Evolutionary conservation across 768 basidiomycete genomes (phyloP).

Genomic region (Crepidotus variabilis): DNA sequence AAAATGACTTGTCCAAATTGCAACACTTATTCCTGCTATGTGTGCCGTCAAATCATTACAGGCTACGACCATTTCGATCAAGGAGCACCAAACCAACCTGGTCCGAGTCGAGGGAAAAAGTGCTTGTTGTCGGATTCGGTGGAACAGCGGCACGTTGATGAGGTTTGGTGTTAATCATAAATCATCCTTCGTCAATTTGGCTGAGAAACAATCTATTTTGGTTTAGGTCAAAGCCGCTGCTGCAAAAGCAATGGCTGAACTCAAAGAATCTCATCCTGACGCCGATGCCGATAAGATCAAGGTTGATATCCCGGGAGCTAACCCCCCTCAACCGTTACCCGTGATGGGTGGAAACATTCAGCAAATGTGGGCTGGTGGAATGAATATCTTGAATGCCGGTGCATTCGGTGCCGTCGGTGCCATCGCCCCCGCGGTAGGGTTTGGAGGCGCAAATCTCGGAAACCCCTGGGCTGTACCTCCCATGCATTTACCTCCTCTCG

Average conservation of each 20-base stretch:
- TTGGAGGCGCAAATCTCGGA: too few relatives aligned
- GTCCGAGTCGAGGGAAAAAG: conserved; percentile 32
- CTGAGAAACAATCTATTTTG: background rate
- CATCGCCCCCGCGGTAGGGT: too few relatives aligned
- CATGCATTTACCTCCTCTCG: too few relatives aligned
- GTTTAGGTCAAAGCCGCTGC: conserved; percentile 65
- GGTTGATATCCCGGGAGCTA: conserved; percentile 54
- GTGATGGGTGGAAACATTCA: too few relatives aligned
- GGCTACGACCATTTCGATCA: conserved; percentile 78
- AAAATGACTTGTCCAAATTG: conserved; percentile 86
- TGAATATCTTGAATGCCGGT: too few relatives aligned
- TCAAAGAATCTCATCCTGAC: conserved; percentile 59
- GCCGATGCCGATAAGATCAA: conserved; percentile 55
- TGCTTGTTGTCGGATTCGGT: conserved; percentile 69
- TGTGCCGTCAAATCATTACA: conserved; percentile 68
- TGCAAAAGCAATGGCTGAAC: conserved; percentile 58
- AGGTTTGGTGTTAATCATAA: conserved; percentile 36
- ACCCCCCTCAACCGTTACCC: too few relatives aligned
- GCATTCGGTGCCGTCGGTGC: too few relatives aligned
- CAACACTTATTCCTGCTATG: conserved; percentile 72
- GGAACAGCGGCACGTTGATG: conserved; percentile 61
- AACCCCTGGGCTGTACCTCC: too few relatives aligned
- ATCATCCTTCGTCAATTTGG: background rate
- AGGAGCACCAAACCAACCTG: conserved; percentile 26
- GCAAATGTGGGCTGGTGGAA: too few relatives aligned